Evolutionary conservation across 1,284 basidiomycete genomes (phyloP).

Genomic region (Cutaneotrichosporon curvatum): DNA sequence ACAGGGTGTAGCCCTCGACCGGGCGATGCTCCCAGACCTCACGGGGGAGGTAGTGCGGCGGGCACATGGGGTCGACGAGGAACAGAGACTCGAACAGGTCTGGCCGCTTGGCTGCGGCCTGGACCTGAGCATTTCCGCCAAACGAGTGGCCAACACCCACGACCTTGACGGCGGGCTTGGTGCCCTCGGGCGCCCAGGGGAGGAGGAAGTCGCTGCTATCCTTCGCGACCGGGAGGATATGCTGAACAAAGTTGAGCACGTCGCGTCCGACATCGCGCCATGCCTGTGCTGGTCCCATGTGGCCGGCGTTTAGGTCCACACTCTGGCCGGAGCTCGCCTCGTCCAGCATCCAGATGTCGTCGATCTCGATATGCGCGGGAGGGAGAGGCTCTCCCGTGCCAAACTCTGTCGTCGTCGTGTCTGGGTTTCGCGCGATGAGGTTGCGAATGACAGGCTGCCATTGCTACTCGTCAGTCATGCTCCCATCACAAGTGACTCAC

Average conservation of each 20-base stretch:
- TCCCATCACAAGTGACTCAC: slow-evolving; percentile 45
- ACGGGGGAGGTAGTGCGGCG: slow-evolving; percentile 4
- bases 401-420: slow-evolving; percentile 3
- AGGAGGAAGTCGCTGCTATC: background rate
- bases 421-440: slow-evolving; percentile 39
- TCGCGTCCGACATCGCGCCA: slow-evolving; percentile 47
- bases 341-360: slow-evolving; percentile 76
- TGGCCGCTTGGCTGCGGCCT: slow-evolving; percentile 61
- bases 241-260: slow-evolving; percentile 45
- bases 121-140: slow-evolving; percentile 60
- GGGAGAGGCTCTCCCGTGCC: slow-evolving; percentile 4
- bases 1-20: slow-evolving; percentile 6
- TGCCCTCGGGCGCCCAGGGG: slow-evolving; percentile 1
- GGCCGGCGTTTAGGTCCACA: slow-evolving; percentile 56
- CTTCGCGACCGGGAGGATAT: slow-evolving; percentile 32
- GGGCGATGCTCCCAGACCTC: background rate
- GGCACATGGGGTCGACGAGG: slow-evolving; percentile 63
- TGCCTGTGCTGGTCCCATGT: slow-evolving; percentile 45
- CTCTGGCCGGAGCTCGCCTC: slow-evolving; percentile 69
- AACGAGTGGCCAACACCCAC: slow-evolving; percentile 73
- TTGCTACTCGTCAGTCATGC: slow-evolving; percentile 45
- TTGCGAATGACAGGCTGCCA: slow-evolving; percentile 59
- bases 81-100: slow-evolving; percentile 64
- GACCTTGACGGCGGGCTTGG: slow-evolving; percentile 14
- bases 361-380: slow-evolving; percentile 42